A percentile compares a stretch with the other conserved stretches of the same genome.
Conservation (phyloP, 2,329 filamentous ascomycete species). For the Dactylonectria estremocensis region DNA sequence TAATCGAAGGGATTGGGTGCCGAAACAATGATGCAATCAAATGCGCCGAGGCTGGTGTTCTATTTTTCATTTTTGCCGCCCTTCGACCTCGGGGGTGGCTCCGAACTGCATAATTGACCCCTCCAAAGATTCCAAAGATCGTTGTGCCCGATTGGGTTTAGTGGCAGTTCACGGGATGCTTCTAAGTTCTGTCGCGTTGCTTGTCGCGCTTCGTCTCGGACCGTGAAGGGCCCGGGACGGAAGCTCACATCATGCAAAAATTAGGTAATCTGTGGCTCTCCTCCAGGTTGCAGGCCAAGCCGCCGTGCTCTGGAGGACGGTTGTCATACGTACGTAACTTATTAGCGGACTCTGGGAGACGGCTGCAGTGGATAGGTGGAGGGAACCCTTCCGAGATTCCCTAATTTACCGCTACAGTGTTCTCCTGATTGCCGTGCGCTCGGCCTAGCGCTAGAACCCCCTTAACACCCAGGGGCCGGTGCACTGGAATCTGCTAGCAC, state of each 20-base stretch:
- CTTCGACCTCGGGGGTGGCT: neutral
- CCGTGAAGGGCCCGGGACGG: neutral
- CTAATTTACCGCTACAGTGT: neutral
- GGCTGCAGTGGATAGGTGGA: neutral
- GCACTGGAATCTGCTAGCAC: slow-evolving; percentile 19
- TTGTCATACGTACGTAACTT: too few relatives aligned
- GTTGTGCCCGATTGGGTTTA: neutral
- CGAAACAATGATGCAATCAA: slow-evolving; percentile 47
- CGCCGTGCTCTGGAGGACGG: too few relatives aligned
- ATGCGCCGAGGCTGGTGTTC: slow-evolving; percentile 8
- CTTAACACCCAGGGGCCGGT: neutral
- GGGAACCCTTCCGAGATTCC: neutral
- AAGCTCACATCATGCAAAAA: neutral
- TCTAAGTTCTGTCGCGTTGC: neutral
- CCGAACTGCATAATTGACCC: neutral
- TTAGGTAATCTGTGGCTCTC: neutral
- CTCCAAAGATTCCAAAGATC: neutral
- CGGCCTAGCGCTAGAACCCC: neutral
- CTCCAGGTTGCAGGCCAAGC: too few relatives aligned
- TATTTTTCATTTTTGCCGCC: neutral
- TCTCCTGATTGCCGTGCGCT: neutral
- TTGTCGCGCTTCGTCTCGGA: neutral
- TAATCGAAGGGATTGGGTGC: slow-evolving; percentile 25
- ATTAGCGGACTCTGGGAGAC: neutral
- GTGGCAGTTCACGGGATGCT: neutral